Base-by-base conservation (phyloP, 306 rosid species). In the Boehmeria nivea region DNA sequence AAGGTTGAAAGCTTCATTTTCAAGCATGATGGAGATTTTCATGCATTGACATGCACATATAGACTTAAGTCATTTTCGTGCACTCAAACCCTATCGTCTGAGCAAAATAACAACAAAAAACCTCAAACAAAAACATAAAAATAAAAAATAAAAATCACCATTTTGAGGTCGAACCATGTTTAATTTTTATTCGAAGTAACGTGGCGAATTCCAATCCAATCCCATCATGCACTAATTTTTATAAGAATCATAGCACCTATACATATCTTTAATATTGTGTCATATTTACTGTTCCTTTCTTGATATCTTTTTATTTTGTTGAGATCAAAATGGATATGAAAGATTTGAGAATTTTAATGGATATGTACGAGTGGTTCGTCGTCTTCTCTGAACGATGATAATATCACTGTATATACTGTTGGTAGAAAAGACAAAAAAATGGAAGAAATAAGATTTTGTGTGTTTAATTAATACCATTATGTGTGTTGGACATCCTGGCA, bases 401-500 rank as follows among this genome's bases (percentile, higher is more conserved):
- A 40, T 43, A 65, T 55, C 57, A 33, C 46, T 23, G 34, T 22
- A 48, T 23, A 67, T 28, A 66, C 60, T 76, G 73, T 67, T 75
- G 37, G 60, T 51, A 64, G 82, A 76, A 83, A 81, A 60, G 88
- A 83, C 93, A 83, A 80, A 28, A 28, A 68, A 51, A 68, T 59
- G 51, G 81, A 86, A 81, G 83, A 78, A 76, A 83, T 49, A 55
- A 67, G 82, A 80, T 83, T 71, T 74, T 66, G 70, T 69, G 49
- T 61, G 27, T 68, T 71, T 73, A 64, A 71, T 59, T 71, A 50
- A 63, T 40, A 66, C 73, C 33, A 33, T 72, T 67, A 18, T 57
- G 77, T 66, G 68, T 27, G 74, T 75, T 66, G 65, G 71, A 73
- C 81, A 76, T 78, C 61, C 82, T 83, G 84, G 80, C 81, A 86